Evolutionary conservation across 1,284 basidiomycete species (phyloP).

Genomic region (Leccinum pachyderme): DNA sequence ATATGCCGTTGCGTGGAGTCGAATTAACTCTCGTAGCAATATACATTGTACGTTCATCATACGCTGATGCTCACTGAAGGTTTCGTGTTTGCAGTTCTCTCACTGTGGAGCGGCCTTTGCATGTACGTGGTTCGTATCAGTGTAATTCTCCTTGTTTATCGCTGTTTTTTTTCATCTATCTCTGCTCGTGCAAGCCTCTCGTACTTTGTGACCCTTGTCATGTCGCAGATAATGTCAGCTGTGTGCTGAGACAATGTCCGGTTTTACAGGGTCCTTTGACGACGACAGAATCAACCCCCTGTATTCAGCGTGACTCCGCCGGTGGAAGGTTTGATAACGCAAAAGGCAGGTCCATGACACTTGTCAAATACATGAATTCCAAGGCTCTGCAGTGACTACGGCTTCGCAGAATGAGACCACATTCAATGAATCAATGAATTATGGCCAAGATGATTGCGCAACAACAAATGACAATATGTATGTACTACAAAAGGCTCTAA

Average conservation of each 20-base stretch:
- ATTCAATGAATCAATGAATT: background rate
- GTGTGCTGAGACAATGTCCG: constrained; percentile 69
- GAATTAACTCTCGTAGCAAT: background rate
- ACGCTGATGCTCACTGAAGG: background rate
- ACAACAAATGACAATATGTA: constrained; percentile 2
- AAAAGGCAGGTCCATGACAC: background rate
- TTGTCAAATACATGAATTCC: background rate
- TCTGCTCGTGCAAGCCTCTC: background rate
- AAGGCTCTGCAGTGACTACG: background rate
- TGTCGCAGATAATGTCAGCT: constrained; percentile 22
- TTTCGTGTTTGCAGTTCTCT: background rate
- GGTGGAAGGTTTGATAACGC: constrained; percentile 14
- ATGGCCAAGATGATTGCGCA: background rate
- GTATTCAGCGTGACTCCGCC: constrained; percentile 57
- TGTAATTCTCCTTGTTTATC: background rate
- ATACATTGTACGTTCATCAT: background rate
- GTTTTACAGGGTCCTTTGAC: constrained; percentile 58
- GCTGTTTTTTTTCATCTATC: background rate
- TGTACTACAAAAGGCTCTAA: background rate
- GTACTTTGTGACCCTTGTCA: background rate
- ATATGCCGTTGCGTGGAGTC: background rate
- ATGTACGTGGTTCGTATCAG: background rate
- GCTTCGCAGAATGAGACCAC: background rate
- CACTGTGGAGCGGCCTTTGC: background rate
- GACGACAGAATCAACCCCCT: constrained; percentile 51